Base-by-base conservation (phyloP, 495 filamentous ascomycete species). In the Aspergillus steynii region DNA sequence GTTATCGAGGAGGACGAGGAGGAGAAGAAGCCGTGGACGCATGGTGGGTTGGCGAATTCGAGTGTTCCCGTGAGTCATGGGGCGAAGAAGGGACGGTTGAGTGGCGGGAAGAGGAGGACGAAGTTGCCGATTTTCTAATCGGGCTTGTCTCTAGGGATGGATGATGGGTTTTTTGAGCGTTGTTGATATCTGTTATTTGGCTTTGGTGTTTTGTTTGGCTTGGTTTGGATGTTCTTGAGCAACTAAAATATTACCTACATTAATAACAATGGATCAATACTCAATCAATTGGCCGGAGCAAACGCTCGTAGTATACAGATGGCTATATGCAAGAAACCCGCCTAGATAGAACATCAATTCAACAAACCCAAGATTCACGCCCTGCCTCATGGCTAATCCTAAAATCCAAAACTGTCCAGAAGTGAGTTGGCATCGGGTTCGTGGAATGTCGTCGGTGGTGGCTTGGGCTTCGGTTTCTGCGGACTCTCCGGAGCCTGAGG, bases 371-470 rank as follows among this genome's bases (percentile, higher is more conserved):
- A 20, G 20, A 20, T 20, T 20, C 20, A 42, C 12, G 3, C 3
- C 37, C 37, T 42, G 37, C 9, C 37, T 14, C 20, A 10, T 8
- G 9, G 12, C 12, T 1, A 15, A 15, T 46, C 32, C 63, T 72
- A 81, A 58, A 91, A 91, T 15, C 90, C 90, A 82, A 93, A 93
- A 70, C 82, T 91, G 78, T 92, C 90, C 64, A 93, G 72, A 67
- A 93, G 71, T 53, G 88, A 90, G 76, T 86, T 96, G 50, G 89
- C 82, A 80, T 96, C 91, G 20, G 94, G 94, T 74, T 98, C 94
- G 75, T 93, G 83, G 72, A 97, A 97, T 63, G 88, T 85, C 49
- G 86, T 91, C n/a, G 89, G 86, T 27, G 89, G 86, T 46, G 86
- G 83, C 68, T 90, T 87, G 25, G 73, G 65, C 60, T 84, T 83